phyloP scores from a whole-genome alignment of 2,329 filamentous ascomycete species.

The Sarocladiaceae sp. region DNA sequence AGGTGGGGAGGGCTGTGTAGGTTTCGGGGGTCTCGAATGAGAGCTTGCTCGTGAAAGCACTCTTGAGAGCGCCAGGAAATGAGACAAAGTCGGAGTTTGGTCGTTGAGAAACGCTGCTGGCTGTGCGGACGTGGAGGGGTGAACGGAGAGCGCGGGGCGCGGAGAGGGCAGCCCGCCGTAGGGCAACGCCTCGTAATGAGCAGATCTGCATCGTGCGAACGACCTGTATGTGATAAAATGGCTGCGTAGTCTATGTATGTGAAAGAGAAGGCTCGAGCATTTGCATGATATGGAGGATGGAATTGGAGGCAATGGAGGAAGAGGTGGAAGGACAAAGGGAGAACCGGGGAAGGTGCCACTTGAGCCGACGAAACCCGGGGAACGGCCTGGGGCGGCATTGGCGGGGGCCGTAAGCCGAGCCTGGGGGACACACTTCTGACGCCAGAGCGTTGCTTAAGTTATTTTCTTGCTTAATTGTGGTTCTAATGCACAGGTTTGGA shows the following conservation, averaged over 20 bases:
- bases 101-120: constrained; percentile 48
- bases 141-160: constrained; percentile 14
- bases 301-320: not conserved
- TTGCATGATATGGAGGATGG: not conserved
- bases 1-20: constrained; percentile 76
- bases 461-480: no score
- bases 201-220: no score
- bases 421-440: not conserved
- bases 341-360: constrained; percentile 9
- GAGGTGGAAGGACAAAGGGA: not conserved
- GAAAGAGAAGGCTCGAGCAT: not conserved
- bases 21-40: constrained; percentile 69
- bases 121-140: constrained; percentile 24
- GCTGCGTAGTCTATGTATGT: no score
- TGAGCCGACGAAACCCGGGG: constrained; percentile 29
- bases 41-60: constrained; percentile 78
- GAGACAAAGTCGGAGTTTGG: constrained; percentile 51
- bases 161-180: constrained; percentile 18
- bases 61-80: constrained; percentile 96
- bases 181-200: constrained; percentile 22
- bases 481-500: no score
- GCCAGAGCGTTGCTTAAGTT: no score
- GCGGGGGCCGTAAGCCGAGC: no score
- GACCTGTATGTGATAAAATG: constrained; percentile 32
- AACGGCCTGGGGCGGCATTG: constrained; percentile 10